These are phyloP conservation scores for Blastobotrys parvus DNA, from an alignment of 805 yeast genomes.

Conservation along the genomic window DNA sequence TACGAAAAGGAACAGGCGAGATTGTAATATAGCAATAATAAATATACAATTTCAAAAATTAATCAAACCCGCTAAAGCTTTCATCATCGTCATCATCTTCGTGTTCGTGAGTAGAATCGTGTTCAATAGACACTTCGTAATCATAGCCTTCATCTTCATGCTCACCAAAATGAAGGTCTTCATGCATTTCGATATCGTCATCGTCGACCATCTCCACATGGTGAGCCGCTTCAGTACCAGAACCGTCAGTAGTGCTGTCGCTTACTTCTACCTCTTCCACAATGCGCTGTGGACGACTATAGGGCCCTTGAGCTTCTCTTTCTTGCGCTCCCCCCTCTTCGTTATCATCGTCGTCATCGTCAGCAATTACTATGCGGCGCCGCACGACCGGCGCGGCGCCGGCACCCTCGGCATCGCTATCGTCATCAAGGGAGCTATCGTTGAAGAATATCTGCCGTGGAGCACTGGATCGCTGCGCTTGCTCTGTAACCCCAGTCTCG, in stretches of 20 bases:
- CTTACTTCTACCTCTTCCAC: not conserved
- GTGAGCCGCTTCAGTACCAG: not conserved
- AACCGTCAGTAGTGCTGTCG: not conserved
- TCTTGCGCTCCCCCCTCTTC: conserved; percentile 5
- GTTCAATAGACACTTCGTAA: not conserved
- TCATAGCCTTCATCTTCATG: conserved; percentile 3
- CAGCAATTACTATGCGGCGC: too few relatives aligned
- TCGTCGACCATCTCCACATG: not conserved
- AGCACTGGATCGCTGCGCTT: not conserved
- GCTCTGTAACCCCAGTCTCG: too few relatives aligned
- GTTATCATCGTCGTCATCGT: not conserved
- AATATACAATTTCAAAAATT: too few relatives aligned
- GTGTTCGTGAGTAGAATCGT: conserved; percentile 3
- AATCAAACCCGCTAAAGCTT: not conserved
- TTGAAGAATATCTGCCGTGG: too few relatives aligned
- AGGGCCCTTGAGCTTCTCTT: not conserved
- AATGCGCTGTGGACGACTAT: not conserved
- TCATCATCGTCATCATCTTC: conserved; percentile 7
- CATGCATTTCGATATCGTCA: conserved; percentile 3
- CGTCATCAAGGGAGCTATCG: too few relatives aligned
- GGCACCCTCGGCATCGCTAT: not conserved
- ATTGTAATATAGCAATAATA: conserved; percentile 3
- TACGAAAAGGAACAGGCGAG: conserved; percentile 22
- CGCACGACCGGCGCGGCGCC: too few relatives aligned
- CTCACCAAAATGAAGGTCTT: not conserved